Base-by-base conservation (phyloP, 2,329 filamentous ascomycete genomes). In the Phyllosticta capitalensis region DNA sequence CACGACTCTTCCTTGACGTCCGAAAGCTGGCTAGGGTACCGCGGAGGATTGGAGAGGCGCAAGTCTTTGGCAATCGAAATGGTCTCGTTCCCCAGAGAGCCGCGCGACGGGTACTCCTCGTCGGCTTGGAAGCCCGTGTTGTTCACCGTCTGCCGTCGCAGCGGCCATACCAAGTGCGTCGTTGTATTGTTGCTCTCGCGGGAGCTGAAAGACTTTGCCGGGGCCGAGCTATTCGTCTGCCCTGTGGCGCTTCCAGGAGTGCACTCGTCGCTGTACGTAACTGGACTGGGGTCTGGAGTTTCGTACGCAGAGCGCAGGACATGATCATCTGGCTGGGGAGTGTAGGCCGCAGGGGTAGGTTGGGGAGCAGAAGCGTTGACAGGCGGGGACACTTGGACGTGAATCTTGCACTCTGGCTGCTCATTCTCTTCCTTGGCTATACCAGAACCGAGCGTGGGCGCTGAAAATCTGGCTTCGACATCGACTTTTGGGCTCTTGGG, bases 1-100 rank as follows among this genome's bases (percentile, higher is more conserved):
- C 76, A 70, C 19, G 76, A 77, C 61, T 79, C 77, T 63, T 79
- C 77, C 59, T 78, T 79, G 30, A 79, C 65, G 52, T 75, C 75
- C 12, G 76, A 73, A 17, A 79, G 70, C 65, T 74, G 66, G 30
- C 66, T 67, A 10, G 72, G 65, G 62, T 76, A 73, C 55, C 65
- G 71, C 10, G 63, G 71, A 21, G 63, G 57, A n/a, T 52, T 56
- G 10, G 68, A 68, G 26, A 71, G 57, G 56, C 68, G 68, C 33
- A 73, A 60, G 58, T 71, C 67, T 17, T 71, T 72, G 14, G 68
- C 58, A 6, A 45, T 45, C 17, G 38, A 45, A 9, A 59, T 59
- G 26, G 19, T 45, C 9, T 59, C 55, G 49, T 33, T 58, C n/a
- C 51, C 33, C 12, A 48, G 30, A 19, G 60, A 38, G 19, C 22